Conservation (phyloP, 1,139 yeast genomes). For the Lodderomyces orthopsilosis region DNA sequence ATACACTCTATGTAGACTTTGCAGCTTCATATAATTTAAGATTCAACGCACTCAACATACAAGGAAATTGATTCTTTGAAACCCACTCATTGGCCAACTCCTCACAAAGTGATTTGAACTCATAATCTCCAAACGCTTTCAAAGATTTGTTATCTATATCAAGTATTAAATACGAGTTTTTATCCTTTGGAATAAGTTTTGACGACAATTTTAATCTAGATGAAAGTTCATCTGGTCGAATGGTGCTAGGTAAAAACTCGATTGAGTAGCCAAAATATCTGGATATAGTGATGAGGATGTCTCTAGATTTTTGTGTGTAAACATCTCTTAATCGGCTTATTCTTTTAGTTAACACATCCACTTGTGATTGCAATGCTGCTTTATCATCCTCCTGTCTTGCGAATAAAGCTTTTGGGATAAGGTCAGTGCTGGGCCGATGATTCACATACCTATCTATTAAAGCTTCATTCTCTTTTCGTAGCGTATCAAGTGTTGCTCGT, state of each 20-base stretch:
- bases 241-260: constrained; percentile 63
- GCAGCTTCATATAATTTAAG: constrained; percentile 54
- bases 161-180: constrained; percentile 33
- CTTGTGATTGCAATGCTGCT: constrained; percentile 43
- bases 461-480: constrained; percentile 62
- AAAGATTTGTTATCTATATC: constrained; percentile 37
- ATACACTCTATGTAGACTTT: not conserved
- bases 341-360: constrained; percentile 56
- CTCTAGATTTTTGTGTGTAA: constrained; percentile 69
- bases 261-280: constrained; percentile 71
- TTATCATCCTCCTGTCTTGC: constrained; percentile 62
- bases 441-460: constrained; percentile 31
- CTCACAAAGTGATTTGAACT: constrained; percentile 50
- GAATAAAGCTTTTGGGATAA: constrained; percentile 61
- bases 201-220: constrained; percentile 62
- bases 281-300: constrained; percentile 67
- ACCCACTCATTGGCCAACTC: constrained; percentile 64
- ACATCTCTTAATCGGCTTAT: constrained; percentile 59
- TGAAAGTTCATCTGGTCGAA: constrained; percentile 49
- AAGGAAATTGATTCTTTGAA: constrained; percentile 70
- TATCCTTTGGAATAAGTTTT: constrained; percentile 35
- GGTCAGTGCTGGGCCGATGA: constrained; percentile 12
- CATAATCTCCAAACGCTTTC: constrained; percentile 43
- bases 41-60: constrained; percentile 75
- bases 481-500: constrained; percentile 46